phyloP scores from a whole-genome alignment of 208 protist genomes.

The Leishmania mexicana region DNA sequence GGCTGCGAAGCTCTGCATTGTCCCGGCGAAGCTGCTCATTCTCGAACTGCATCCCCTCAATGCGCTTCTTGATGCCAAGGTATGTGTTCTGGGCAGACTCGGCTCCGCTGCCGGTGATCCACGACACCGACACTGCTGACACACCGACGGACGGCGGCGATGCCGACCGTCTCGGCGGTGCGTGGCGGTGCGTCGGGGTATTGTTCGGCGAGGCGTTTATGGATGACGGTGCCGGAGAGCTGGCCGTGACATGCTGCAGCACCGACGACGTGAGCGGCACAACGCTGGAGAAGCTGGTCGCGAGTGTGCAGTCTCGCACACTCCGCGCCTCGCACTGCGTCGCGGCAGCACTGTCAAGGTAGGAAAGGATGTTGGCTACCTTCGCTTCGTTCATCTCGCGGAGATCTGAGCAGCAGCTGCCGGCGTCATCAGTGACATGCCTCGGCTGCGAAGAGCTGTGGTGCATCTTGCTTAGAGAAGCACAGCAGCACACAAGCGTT shows the following conservation, averaged over 20 bases:
- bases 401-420: conserved; percentile 76
- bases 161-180: not conserved
- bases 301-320: conserved; percentile 15
- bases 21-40: conserved; percentile 74
- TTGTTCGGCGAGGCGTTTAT: not conserved
- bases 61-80: conserved; percentile 82
- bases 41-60: conserved; percentile 73
- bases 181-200: not conserved
- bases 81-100: conserved; percentile 66
- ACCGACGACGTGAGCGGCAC: conserved; percentile 40
- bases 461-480: not conserved
- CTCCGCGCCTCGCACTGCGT: not conserved
- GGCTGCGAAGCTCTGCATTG: conserved; percentile 63
- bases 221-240: conserved; percentile 21
- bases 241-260: conserved; percentile 36
- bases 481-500: not conserved
- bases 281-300: conserved; percentile 21
- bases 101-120: conserved; percentile 22
- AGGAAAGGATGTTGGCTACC: conserved; percentile 84
- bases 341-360: conserved; percentile 47
- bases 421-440: not conserved
- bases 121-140: conserved; percentile 10
- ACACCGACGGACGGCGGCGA: not conserved
- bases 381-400: conserved; percentile 89
- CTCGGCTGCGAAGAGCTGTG: conserved; percentile 10